phyloP scores from a whole-genome alignment of 2,329 filamentous ascomycete species.

The Fulvia fulva region DNA sequence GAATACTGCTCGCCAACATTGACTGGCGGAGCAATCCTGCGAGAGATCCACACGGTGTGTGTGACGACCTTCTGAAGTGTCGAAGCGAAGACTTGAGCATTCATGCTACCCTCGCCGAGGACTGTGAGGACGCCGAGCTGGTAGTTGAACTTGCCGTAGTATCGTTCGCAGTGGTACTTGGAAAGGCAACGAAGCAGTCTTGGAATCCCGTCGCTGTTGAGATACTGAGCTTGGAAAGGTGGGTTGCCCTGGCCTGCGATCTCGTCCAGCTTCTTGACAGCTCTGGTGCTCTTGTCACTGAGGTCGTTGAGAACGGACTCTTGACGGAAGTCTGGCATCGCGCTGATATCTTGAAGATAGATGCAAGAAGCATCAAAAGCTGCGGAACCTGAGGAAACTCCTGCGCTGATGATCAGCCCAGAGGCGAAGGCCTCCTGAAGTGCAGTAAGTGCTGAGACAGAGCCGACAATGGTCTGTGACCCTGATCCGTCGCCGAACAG shows the following conservation, averaged over 20 bases:
- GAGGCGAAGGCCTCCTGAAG: neutral
- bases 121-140: slow-evolving; percentile 1
- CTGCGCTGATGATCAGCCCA: neutral
- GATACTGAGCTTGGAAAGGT: neutral
- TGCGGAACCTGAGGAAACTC: neutral
- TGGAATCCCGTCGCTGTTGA: neutral
- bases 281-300: neutral
- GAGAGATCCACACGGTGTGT: slow-evolving; percentile 1
- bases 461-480: neutral
- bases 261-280: neutral
- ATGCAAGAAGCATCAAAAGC: neutral
- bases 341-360: neutral
- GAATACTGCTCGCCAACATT: neutral
- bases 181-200: neutral
- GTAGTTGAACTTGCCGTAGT: neutral
- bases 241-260: neutral
- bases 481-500: neutral
- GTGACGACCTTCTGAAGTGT: neutral
- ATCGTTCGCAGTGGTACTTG: neutral
- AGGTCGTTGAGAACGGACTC: neutral
- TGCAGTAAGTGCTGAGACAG: neutral
- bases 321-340: neutral
- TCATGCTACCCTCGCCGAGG: neutral
- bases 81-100: neutral
- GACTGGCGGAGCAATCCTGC: neutral